Conservation (phyloP, 805 yeast genomes). For the Candida incommunis region DNA sequence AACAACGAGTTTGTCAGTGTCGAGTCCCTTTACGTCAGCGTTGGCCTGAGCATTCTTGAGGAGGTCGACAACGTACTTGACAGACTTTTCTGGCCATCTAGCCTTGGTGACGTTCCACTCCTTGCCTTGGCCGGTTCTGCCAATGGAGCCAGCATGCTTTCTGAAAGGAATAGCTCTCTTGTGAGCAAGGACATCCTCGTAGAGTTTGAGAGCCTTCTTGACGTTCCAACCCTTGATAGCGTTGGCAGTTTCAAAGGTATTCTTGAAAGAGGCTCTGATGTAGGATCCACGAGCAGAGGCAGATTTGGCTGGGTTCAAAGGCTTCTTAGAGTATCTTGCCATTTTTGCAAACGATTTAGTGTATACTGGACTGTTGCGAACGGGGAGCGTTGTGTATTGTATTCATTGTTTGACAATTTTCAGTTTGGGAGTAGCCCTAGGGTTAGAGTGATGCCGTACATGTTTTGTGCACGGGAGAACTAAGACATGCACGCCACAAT, state of each 20-base stretch:
- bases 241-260: constrained; percentile 99
- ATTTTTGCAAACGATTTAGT: constrained; percentile 40
- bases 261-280: constrained; percentile 98
- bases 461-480: too few species aligned
- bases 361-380: too few species aligned
- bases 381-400: too few species aligned
- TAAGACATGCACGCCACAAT: neutral
- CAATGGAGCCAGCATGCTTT: constrained; percentile 90
- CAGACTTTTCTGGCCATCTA: constrained; percentile 99
- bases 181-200: constrained; percentile 92
- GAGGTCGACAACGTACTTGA: constrained; percentile 86
- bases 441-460: neutral
- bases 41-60: constrained; percentile 96
- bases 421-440: neutral
- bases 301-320: constrained; percentile 98
- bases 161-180: constrained; percentile 99
- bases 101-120: constrained; percentile 99
- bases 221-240: constrained; percentile 98
- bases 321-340: constrained; percentile 99
- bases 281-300: constrained; percentile 99
- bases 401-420: neutral
- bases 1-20: constrained; percentile 81
- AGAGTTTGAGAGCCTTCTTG: constrained; percentile 89
- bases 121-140: constrained; percentile 99
- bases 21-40: constrained; percentile 99